Evolutionary conservation across 2,329 filamentous ascomycete genomes (phyloP), one percentile per base, ranked within the genome.

Genomic region (Paradendryphiella salina): DNA sequence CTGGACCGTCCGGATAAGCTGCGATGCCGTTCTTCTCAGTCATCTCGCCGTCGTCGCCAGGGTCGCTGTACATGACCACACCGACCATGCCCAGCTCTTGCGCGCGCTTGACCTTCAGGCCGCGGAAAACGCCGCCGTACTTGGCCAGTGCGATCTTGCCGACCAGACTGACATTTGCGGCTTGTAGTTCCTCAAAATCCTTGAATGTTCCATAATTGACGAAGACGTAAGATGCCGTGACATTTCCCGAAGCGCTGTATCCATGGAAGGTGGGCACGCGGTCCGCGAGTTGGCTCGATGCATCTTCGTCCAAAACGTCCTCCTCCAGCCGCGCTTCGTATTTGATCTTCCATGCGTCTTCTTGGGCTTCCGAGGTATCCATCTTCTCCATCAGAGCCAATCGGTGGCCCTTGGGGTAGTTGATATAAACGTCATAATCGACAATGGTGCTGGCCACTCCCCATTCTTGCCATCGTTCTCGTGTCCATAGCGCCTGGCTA

Each of bases 261-360:
- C 93, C 94, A 68, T 97, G 93, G 77, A 97, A 97, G 0, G 88
- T 93, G 1, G 93, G 91, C 18, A 97, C 82, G 23, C 90, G 80
- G 64, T 91, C 82, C 8, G 82, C 74, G 37, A 90, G 77, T 17
- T 85, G 82, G 14, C 85, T 90, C 0, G 91, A 95, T 3, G 85
- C 82, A 70, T 99, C 94, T 44, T 96, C 86, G 0, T 90, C 81
- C 4, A 97, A 77, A 1, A 93, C 81, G 66, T 96, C 90, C 72
- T 99, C 94, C 61, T 89, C 85, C 33, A 97, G 76, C 1, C 84
- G 86, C 0, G 92, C 93, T 67, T 91, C 85, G 65, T 87, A 96
- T n/a, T 82, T 79, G 21, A 92, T 80, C 44, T 82, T 79, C 78
- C 84, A 87, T 13, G 57, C 50, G 3, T 70, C 62, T 20, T 70